Evolutionary conservation across 768 basidiomycete genomes (phyloP).

Genomic region (Termitomyces sp.): DNA sequence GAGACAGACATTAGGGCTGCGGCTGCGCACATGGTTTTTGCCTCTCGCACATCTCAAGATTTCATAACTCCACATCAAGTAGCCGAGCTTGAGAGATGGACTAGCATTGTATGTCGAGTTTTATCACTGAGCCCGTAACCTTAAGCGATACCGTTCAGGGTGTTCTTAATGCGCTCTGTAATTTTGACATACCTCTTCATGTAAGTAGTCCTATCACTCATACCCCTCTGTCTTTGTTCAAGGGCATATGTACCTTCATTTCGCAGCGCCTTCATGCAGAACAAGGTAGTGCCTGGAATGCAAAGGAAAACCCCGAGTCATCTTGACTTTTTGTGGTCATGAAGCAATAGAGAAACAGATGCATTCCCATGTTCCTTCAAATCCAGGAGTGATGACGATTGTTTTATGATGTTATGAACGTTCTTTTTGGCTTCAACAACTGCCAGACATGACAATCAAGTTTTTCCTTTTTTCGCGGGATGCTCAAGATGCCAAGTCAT

Average conservation of each 20-base stretch:
- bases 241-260: neutral
- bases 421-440: neutral
- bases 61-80: conserved; percentile 74
- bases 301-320: neutral
- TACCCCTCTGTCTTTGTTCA: conserved; percentile 1
- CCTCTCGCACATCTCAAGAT: conserved; percentile 62
- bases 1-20: conserved; percentile 61
- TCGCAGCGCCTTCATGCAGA: conserved; percentile 47
- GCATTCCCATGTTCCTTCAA: neutral
- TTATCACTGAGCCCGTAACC: conserved; percentile 1
- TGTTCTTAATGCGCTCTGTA: conserved; percentile 50
- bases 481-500: neutral
- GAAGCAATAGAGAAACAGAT: neutral
- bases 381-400: neutral
- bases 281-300: conserved; percentile 53
- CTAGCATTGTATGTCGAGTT: conserved; percentile 33
- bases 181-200: conserved; percentile 40
- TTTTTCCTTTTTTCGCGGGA: neutral
- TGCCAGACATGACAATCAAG: neutral
- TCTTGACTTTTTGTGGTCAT: neutral
- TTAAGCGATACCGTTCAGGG: conserved; percentile 25
- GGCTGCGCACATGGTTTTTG: conserved; percentile 78
- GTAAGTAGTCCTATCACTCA: conserved; percentile 30
- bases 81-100: conserved; percentile 53
- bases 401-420: neutral